A percentile compares a stretch with the other conserved stretches of the same genome.
Evolutionary conservation across 176 grass and related monocot species (phyloP).

Genomic region (Zoysia pacifica): DNA sequence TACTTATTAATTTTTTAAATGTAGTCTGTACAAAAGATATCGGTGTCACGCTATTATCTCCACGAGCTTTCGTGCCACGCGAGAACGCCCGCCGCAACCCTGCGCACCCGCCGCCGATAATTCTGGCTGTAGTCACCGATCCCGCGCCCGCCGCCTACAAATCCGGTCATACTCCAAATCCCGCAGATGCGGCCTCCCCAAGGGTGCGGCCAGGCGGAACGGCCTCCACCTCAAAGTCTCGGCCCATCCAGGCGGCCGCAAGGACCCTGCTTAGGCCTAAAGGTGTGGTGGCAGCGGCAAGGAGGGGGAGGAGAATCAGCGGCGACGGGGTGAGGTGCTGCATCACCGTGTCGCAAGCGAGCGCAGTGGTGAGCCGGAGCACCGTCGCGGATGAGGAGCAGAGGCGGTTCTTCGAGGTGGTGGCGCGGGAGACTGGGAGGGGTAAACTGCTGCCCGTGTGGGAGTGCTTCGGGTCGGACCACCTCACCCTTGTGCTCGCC

Average conservation of each 20-base stretch:
- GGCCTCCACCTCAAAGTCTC: neutral
- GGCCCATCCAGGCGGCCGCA: neutral
- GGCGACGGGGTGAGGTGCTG: slow-evolving; percentile 27
- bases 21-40: too few relatives aligned
- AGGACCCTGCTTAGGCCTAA: slow-evolving; percentile 13
- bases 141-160: too few relatives aligned
- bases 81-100: too few relatives aligned
- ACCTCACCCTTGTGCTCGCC: slow-evolving; percentile 80
- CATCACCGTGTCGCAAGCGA: slow-evolving; percentile 10
- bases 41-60: too few relatives aligned
- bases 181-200: too few relatives aligned
- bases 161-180: too few relatives aligned
- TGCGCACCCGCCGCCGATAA: too few relatives aligned
- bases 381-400: slow-evolving; percentile 44
- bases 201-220: too few relatives aligned
- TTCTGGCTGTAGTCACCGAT: too few relatives aligned
- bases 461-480: slow-evolving; percentile 76
- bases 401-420: slow-evolving; percentile 67
- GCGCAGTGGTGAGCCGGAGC: slow-evolving; percentile 29
- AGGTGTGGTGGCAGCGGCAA: slow-evolving; percentile 3
- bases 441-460: slow-evolving; percentile 76
- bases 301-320: neutral
- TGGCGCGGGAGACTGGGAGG: slow-evolving; percentile 51
- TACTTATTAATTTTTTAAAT: too few relatives aligned
- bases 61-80: too few relatives aligned